A percentile compares a stretch with the other conserved stretches of the same genome.
Conservation (phyloP, 768 basidiomycete species). For the Mrakia hoshinonis region DNA sequence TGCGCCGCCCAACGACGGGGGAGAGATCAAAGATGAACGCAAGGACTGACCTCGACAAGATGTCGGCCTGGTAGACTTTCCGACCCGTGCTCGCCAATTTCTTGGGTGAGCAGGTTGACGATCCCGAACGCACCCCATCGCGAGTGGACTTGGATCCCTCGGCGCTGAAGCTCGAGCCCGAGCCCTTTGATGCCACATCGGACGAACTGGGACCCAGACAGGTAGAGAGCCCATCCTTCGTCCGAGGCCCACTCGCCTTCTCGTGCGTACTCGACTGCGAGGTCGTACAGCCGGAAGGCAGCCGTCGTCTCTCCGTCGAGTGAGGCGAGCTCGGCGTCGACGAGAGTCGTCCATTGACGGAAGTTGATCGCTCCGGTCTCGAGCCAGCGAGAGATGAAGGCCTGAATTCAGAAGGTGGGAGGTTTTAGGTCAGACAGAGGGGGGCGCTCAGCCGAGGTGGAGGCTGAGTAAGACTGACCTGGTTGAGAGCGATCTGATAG, state of each 20-base stretch:
- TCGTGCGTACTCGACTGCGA: no score
- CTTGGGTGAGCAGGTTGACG: conserved; percentile 32
- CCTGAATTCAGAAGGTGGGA: conserved; percentile 13
- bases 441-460: no score
- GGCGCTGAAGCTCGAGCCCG: no score
- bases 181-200: no score
- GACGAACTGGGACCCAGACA: no score
- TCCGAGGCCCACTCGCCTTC: no score
- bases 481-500: conserved; percentile 51
- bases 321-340: conserved; percentile 64
- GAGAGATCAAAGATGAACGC: no score
- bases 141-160: no score
- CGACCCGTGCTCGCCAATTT: background rate
- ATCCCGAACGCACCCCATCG: no score
- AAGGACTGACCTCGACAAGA: conserved; percentile 2
- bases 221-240: no score
- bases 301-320: conserved; percentile 48
- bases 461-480: conserved; percentile 37
- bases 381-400: conserved; percentile 59
- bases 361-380: conserved; percentile 62
- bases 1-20: background rate
- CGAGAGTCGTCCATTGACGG: conserved; percentile 59
- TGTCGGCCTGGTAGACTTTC: background rate
- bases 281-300: conserved; percentile 59
- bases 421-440: no score